These are phyloP conservation scores for Moricandia arvensis DNA, from an alignment of 345 rosid species.

Conservation along the genomic window DNA sequence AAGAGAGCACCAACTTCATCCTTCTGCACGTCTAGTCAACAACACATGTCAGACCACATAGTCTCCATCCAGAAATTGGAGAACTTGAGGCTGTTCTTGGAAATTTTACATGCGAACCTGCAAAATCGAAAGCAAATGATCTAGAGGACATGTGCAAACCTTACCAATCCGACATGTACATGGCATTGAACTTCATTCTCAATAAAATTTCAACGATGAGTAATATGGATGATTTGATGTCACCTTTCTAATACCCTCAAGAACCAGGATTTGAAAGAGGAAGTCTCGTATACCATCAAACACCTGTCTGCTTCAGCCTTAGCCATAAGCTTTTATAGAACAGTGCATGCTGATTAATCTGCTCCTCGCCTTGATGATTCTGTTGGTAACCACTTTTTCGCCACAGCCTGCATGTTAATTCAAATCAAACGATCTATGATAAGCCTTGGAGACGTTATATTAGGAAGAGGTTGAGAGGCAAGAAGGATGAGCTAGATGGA, in stretches of 20 bases:
- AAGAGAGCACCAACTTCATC: too few relatives aligned
- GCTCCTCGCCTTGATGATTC: conserved; percentile 24
- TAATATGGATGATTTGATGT: conserved; percentile 16
- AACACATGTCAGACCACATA: background rate
- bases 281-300: conserved; percentile 41
- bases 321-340: conserved; percentile 45
- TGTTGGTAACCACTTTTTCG: conserved; percentile 28
- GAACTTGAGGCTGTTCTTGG: conserved; percentile 13
- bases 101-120: conserved; percentile 30
- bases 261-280: conserved; percentile 19
- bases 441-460: too few relatives aligned
- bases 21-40: too few relatives aligned
- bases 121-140: conserved; percentile 27
- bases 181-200: background rate
- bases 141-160: conserved; percentile 19
- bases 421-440: conserved; percentile 9
- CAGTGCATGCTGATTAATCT: conserved; percentile 34
- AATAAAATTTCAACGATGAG: background rate
- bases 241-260: conserved; percentile 30
- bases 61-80: conserved; percentile 22
- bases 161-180: conserved; percentile 2
- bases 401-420: conserved; percentile 37
- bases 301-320: conserved; percentile 47
- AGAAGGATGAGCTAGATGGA: too few relatives aligned
- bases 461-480: too few relatives aligned